A percentile compares a stretch with the other conserved stretches of the same genome.
These are phyloP conservation scores for Alnus rubra DNA, from an alignment of 306 rosid genomes.

Conservation along the genomic window DNA sequence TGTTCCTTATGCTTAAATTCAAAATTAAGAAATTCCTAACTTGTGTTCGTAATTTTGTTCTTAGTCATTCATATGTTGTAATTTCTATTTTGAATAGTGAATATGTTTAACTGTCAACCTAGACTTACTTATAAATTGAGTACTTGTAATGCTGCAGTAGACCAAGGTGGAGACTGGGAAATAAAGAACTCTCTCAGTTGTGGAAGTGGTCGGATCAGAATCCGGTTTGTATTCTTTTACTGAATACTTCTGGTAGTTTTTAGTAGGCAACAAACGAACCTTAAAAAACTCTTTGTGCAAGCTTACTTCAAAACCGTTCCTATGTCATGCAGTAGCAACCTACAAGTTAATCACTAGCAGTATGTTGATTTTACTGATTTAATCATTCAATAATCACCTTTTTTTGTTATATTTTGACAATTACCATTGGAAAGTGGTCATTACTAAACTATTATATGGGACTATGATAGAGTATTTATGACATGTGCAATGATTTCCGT, in stretches of 20 bases:
- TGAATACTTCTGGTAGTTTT: slow-evolving; percentile 6
- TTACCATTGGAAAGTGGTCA: background rate
- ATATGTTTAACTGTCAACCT: slow-evolving; percentile 16
- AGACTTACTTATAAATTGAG: slow-evolving; percentile 10
- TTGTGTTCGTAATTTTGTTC: background rate
- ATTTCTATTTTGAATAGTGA: background rate
- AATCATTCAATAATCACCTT: background rate
- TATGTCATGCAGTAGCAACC: slow-evolving; percentile 13
- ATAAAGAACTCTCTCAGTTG: slow-evolving; percentile 91
- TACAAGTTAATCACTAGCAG: background rate
- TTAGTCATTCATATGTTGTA: background rate
- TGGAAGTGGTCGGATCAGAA: slow-evolving; percentile 99
- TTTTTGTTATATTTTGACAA: background rate
- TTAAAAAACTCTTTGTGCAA: slow-evolving; percentile 20
- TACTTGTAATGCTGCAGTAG: slow-evolving; percentile 48
- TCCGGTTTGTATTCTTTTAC: slow-evolving; percentile 55
- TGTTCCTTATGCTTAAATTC: background rate
- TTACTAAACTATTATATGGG: background rate
- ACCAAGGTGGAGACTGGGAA: slow-evolving; percentile 95
- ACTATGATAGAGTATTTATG: background rate
- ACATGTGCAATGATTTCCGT: background rate
- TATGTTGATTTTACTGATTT: background rate
- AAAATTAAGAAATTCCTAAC: background rate
- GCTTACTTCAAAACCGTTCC: slow-evolving; percentile 19
- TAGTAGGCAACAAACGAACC: slow-evolving; percentile 8